phyloP scores from a whole-genome alignment of 768 basidiomycete genomes.

The Mycena olivaceomarginata region DNA sequence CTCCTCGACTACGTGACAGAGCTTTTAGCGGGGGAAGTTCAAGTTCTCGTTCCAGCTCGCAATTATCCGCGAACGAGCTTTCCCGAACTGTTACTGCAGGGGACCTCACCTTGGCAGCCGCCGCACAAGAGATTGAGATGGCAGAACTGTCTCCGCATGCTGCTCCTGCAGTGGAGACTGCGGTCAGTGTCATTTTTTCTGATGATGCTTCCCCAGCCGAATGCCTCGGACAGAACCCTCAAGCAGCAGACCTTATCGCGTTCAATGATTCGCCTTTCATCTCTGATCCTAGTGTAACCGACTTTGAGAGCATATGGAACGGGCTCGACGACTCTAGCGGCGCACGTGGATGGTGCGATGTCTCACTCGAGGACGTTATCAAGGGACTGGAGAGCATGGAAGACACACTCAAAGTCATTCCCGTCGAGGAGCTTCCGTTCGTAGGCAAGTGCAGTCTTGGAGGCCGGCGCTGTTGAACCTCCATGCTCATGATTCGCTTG shows the following conservation, averaged over 20 bases:
- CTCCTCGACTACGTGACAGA: constrained; percentile 65
- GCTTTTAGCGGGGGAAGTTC: constrained; percentile 57
- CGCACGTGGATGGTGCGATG: constrained; percentile 83
- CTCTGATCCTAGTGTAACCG: constrained; percentile 62
- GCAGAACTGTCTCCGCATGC: constrained; percentile 47
- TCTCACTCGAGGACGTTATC: constrained; percentile 71
- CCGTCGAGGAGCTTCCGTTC: constrained; percentile 75
- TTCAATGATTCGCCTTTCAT: constrained; percentile 82
- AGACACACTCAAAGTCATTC: constrained; percentile 67
- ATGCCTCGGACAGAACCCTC: constrained; percentile 24
- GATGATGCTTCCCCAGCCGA: not conserved
- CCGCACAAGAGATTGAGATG: constrained; percentile 54
- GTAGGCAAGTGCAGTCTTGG: constrained; percentile 63
- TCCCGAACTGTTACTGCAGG: constrained; percentile 62
- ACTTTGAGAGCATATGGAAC: constrained; percentile 79
- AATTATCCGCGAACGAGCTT: constrained; percentile 51
- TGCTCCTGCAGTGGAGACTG: not conserved
- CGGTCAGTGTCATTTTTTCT: constrained; percentile 7
- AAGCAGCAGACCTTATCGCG: constrained; percentile 75
- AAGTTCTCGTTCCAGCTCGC: constrained; percentile 59
- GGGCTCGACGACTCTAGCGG: constrained; percentile 61
- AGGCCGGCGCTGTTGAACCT: constrained; percentile 40
- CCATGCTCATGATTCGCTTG: constrained; percentile 32
- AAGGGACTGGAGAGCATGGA: constrained; percentile 70
- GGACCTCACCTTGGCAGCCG: constrained; percentile 65